Evolutionary conservation across 805 yeast species (phyloP).

Genomic region (Wickerhamomyces canadensis): DNA sequence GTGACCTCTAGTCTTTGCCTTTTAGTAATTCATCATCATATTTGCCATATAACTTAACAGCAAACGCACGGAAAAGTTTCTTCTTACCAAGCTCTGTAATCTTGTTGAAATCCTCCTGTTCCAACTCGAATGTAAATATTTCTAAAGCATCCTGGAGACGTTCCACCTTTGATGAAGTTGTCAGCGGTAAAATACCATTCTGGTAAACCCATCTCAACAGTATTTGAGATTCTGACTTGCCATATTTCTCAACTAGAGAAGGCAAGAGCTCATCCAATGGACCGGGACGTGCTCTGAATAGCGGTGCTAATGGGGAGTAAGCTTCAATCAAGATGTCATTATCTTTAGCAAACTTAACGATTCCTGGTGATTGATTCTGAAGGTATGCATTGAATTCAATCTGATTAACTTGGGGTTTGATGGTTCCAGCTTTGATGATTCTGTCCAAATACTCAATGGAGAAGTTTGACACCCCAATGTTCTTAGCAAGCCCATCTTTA

Average conservation of each 20-base stretch:
- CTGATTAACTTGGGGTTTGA: constrained; percentile 57
- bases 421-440: constrained; percentile 36
- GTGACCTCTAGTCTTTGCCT: too few species aligned
- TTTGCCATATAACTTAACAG: constrained; percentile 4
- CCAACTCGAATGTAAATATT: constrained; percentile 47
- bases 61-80: constrained; percentile 19
- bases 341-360: constrained; percentile 39
- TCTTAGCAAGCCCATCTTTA: constrained; percentile 45
- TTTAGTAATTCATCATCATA: constrained; percentile 8
- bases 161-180: constrained; percentile 52
- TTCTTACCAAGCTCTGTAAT: constrained; percentile 33
- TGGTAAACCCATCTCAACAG: constrained; percentile 62
- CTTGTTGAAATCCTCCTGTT: constrained; percentile 38
- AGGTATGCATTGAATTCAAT: constrained; percentile 65
- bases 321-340: constrained; percentile 50
- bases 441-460: constrained; percentile 42
- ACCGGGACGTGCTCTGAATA: constrained; percentile 30
- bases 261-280: constrained; percentile 33
- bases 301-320: constrained; percentile 50
- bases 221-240: constrained; percentile 49
- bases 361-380: constrained; percentile 59
- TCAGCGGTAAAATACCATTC: constrained; percentile 55
- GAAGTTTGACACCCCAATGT: constrained; percentile 65
- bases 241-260: constrained; percentile 45
- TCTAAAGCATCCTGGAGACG: constrained; percentile 51